phyloP scores from a whole-genome alignment of 2,329 filamentous ascomycete species.

The Fusarium coicis region DNA sequence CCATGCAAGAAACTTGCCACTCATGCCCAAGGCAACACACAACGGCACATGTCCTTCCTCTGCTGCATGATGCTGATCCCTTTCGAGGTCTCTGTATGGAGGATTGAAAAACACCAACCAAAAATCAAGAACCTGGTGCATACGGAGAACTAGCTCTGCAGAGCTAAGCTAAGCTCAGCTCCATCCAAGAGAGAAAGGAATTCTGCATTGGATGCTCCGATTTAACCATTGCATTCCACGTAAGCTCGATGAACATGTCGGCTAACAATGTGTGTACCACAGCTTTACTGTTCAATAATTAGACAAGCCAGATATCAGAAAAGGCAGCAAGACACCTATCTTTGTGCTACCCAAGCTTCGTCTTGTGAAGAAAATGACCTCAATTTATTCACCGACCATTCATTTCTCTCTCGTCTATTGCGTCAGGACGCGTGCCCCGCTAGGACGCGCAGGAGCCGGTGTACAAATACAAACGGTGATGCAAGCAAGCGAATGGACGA shows the following conservation, averaged over 20 bases:
- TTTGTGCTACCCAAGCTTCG: not conserved
- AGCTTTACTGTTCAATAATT: not conserved
- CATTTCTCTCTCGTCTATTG: constrained; percentile 17
- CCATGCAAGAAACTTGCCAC: constrained; percentile 22
- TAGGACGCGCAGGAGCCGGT: constrained; percentile 21
- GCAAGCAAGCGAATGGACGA: constrained; percentile 28
- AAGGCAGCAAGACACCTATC: not conserved
- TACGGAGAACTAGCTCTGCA: constrained; percentile 11
- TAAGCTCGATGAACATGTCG: constrained; percentile 21
- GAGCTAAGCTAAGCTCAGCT: constrained; percentile 13
- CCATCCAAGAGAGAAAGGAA: not conserved
- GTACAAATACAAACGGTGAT: constrained; percentile 19
- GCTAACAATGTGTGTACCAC: constrained; percentile 15
- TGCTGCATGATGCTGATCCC: constrained; percentile 18
- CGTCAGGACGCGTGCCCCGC: constrained; percentile 30
- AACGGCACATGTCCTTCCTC: constrained; percentile 4
- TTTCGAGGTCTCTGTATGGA: constrained; percentile 5
- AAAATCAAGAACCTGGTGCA: constrained; percentile 4
- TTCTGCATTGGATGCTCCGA: not conserved
- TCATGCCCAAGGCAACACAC: constrained; percentile 16
- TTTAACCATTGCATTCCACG: constrained; percentile 17
- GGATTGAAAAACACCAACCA: constrained; percentile 16
- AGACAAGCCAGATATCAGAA: constrained; percentile 18
- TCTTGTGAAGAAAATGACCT: constrained; percentile 1
- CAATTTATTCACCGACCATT: constrained; percentile 22